Base-by-base conservation (phyloP, 2,329 filamentous ascomycete genomes). In the Orbilia oligospora region DNA sequence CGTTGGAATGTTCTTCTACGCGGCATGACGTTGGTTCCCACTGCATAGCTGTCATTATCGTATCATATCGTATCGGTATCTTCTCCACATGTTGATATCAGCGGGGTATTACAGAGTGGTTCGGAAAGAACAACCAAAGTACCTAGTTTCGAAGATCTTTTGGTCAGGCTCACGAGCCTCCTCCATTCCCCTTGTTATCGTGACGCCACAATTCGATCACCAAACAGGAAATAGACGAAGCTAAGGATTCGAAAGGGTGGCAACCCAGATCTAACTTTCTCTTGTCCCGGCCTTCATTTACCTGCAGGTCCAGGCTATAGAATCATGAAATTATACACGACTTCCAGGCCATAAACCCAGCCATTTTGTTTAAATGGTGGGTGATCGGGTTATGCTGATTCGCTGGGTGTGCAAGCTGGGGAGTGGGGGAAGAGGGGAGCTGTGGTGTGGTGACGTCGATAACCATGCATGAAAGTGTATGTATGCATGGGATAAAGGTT, bases 121-220 rank as follows among this genome's bases (percentile, higher is more conserved):
- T 51, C 56, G 66, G 72, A 51, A 70, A 30, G 65, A 76, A 51
- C 48, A 76, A 24, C 72, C 72, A 66, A 70, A 30, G 27, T 30
- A n/a, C n/a, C n/a, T n/a, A 30, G 27, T 30, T 36, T 36, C 8
- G 30, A n/a, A 22, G 24, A 67, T 41, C 44, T 12, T 30, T 6
- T 51, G 14, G 22, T 56, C 61, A 46, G 10, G n/a, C 18, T 6
- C n/a, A 30, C 18, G 44, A 49, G 70, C 38, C 65, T 67, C 70
- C 58, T 64, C 27, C 20, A 12, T 18, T 55, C 49, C 49, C 46
- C 36, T 44, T 44, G 46, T n/a, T 14, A 44, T 14, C 5, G 75
- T 78, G 75, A 78, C 75, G 75, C 75, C 75, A 78, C 75, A 78
- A 78, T 78, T 78, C 68, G 75, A 72, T 78, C 75, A 72, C 75